These are phyloP conservation scores for Jacaranda copaia DNA, from an alignment of 257 asterid species.

Conservation along the genomic window DNA sequence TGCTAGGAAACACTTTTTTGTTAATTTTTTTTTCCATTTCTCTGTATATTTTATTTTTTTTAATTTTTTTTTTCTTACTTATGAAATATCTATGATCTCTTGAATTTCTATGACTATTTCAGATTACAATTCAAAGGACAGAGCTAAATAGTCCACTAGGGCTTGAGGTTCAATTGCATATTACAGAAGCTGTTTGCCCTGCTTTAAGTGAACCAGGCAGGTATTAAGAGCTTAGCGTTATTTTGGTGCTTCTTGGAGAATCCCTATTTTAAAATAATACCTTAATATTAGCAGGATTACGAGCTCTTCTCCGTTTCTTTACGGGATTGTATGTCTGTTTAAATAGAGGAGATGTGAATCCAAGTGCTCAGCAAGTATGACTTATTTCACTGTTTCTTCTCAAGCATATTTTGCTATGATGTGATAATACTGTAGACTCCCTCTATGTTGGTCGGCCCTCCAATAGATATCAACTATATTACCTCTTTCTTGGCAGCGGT, in stretches of 20 bases:
- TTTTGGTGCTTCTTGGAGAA: constrained; percentile 28
- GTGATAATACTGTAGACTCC: constrained; percentile 30
- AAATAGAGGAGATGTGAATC: constrained; percentile 94
- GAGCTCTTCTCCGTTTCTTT: constrained; percentile 98
- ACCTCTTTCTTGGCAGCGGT: constrained; percentile 65
- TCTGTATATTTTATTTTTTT: not conserved
- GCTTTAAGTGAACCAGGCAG: constrained; percentile 98
- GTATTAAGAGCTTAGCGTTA: constrained; percentile 41
- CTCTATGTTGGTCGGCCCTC: constrained; percentile 27
- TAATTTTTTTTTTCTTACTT: constrained; percentile 4
- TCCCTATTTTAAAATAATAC: constrained; percentile 35
- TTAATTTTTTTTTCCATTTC: too few relatives aligned
- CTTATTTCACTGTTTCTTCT: constrained; percentile 33
- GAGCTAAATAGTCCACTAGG: constrained; percentile 87
- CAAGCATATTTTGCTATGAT: constrained; percentile 32
- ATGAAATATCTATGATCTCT: constrained; percentile 23
- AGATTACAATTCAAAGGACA: constrained; percentile 97
- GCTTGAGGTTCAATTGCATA: constrained; percentile 89
- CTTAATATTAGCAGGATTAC: constrained; percentile 65
- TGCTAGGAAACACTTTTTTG: constrained; percentile 22
- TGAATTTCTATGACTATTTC: constrained; percentile 41
- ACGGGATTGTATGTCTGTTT: constrained; percentile 89
- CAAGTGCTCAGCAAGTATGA: constrained; percentile 73
- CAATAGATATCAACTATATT: constrained; percentile 35
- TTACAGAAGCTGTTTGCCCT: constrained; percentile 94